Percentiles rank a stretch among this genome's conserved stretches.
phyloP scores from a whole-genome alignment of 2,329 filamentous ascomycete species.

The Keithomyces neogunnii region DNA sequence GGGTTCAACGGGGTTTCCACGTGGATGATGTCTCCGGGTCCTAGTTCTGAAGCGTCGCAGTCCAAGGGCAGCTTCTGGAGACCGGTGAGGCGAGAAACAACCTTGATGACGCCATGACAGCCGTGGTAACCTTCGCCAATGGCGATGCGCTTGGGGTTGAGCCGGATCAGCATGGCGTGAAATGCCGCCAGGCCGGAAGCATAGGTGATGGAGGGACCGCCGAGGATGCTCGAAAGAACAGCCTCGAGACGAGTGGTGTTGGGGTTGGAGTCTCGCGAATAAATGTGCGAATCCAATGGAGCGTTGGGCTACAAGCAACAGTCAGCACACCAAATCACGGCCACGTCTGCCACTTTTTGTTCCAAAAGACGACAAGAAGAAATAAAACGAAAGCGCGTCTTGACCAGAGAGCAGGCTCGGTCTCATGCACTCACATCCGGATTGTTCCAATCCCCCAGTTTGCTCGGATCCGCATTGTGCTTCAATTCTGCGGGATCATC shows the following conservation, averaged over 20 bases:
- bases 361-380: not conserved
- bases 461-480: slow-evolving; percentile 13
- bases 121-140: slow-evolving; percentile 88
- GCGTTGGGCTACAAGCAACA: slow-evolving; percentile 26
- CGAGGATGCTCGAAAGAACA: slow-evolving; percentile 65
- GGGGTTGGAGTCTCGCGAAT: slow-evolving; percentile 72
- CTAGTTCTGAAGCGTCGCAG: slow-evolving; percentile 56
- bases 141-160: slow-evolving; percentile 76
- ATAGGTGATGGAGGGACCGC: slow-evolving; percentile 67
- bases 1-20: slow-evolving; percentile 94
- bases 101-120: slow-evolving; percentile 72
- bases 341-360: not conserved
- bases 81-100: slow-evolving; percentile 69
- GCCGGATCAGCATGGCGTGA: slow-evolving; percentile 74
- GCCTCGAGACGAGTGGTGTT: slow-evolving; percentile 81
- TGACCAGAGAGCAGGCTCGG: not conserved
- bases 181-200: slow-evolving; percentile 79
- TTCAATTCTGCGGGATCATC: slow-evolving; percentile 58
- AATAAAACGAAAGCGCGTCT: too few species aligned
- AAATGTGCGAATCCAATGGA: slow-evolving; percentile 60
- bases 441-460: slow-evolving; percentile 46
- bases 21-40: slow-evolving; percentile 75
- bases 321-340: not conserved
- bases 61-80: slow-evolving; percentile 65
- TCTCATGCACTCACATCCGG: slow-evolving; percentile 39